Evolutionary conservation across 2,329 filamentous ascomycete genomes (phyloP), one percentile per base, ranked within the genome.

Genomic region (Coniochaeta sp.): DNA sequence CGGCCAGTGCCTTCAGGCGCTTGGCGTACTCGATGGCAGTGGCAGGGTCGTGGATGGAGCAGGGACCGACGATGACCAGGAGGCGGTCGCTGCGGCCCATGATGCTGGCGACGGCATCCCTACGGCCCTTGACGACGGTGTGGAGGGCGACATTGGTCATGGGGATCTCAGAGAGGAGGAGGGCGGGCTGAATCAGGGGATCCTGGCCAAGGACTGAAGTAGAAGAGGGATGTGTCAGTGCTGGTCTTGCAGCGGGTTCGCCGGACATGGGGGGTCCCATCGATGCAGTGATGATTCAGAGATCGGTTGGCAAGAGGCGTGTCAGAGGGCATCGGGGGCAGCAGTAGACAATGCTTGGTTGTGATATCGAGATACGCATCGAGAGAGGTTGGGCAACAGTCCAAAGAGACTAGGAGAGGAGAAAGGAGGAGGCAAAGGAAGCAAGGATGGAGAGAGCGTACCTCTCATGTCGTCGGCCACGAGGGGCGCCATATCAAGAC

Each of bases 21-120:
- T 79, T 73, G 67, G 87, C 89, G 78, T 99, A 99, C 71, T 96
- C 91, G 61, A 95, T 77, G 35, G 94, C 94, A 13, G 84, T 84
- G 48, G 78, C 83, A 8, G 94, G 94, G 72, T 99, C 94, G 76
- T 99, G 94, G 66, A 99, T 92, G 26, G 91, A 96, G 78, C 94
- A 99, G 50, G 94, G 94, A 2, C 94, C 94, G 65, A 95, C 87
- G 65, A 99, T 85, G 63, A 97, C 94, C 56, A 99, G 82, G 30
- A 99, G 87, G 55, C 91, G 88, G 75, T 96, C 90, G 70, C 83
- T 85, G 58, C 82, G 77, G 64, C 86, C 84, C 68, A 89, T 85
- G 67, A 95, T 85, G 65, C 95, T 87, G 58, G 84, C 79, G 59
- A 87, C 82, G 52, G 78, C 81, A 63, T 84, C 81, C 61, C 77